phyloP scores from a whole-genome alignment of 768 basidiomycete species.

The Agaricus blazei region DNA sequence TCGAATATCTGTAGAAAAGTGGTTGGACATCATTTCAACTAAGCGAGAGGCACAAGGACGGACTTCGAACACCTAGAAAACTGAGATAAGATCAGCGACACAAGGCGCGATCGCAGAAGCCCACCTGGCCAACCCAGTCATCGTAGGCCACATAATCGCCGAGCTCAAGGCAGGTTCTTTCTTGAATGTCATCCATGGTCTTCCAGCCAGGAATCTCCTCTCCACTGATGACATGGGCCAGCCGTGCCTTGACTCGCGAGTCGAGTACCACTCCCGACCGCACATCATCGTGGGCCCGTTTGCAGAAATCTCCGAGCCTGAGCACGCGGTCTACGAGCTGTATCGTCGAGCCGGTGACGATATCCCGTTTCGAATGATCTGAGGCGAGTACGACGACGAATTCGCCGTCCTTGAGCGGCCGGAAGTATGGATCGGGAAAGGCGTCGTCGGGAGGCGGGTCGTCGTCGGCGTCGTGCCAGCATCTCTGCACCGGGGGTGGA shows the following conservation, averaged over 20 bases:
- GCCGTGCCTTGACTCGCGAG: conserved; percentile 54
- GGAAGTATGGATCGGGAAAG: conserved; percentile 62
- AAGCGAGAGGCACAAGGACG: conserved; percentile 14
- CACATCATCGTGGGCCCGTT: conserved; percentile 69
- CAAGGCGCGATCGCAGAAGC: conserved; percentile 18
- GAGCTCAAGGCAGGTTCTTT: conserved; percentile 56
- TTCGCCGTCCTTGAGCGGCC: conserved; percentile 72
- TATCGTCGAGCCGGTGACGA: conserved; percentile 66
- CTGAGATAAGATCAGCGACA: background rate
- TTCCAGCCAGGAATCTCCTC: conserved; percentile 61
- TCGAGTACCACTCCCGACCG: conserved; percentile 72
- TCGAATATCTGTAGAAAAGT: conserved; percentile 62
- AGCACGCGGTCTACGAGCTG: conserved; percentile 72
- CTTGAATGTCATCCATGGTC: conserved; percentile 49
- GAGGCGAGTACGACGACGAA: conserved; percentile 73
- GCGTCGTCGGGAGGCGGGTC: conserved; percentile 36
- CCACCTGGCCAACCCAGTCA: conserved; percentile 88
- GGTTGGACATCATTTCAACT: conserved; percentile 10
- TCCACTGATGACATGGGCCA: conserved; percentile 72
- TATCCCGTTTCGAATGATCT: conserved; percentile 49
- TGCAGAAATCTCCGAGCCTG: conserved; percentile 77
- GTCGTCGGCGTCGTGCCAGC: conserved; percentile 87
- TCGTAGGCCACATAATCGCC: conserved; percentile 80
- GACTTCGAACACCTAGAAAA: conserved; percentile 69
- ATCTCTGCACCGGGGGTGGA: conserved; percentile 46